Conservation (phyloP, 352 stramenopile genomes). For the Peronospora belbahrii region DNA sequence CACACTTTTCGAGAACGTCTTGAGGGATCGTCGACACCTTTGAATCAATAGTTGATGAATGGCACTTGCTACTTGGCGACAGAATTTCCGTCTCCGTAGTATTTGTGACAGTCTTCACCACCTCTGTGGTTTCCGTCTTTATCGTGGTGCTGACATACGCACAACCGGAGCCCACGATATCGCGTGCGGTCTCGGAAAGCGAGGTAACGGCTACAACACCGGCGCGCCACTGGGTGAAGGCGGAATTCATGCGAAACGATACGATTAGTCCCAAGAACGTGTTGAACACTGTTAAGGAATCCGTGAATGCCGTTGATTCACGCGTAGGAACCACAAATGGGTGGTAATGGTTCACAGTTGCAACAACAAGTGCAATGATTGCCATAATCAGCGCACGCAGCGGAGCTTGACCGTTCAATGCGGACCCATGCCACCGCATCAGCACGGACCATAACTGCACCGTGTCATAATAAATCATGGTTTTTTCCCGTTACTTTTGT, state of each 20-base stretch:
- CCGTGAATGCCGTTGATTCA: constrained; percentile 62
- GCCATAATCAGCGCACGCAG: constrained; percentile 59
- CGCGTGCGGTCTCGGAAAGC: constrained; percentile 50
- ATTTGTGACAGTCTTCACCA: not conserved
- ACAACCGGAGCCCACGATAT: constrained; percentile 64
- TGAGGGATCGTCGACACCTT: constrained; percentile 31
- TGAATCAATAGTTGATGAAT: constrained; percentile 4
- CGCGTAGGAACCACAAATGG: constrained; percentile 58
- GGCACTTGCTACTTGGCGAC: not conserved
- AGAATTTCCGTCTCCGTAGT: constrained; percentile 1
- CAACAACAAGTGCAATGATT: constrained; percentile 46
- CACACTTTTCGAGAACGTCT: constrained; percentile 64
- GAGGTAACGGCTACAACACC: constrained; percentile 58
- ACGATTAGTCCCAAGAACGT: constrained; percentile 73
- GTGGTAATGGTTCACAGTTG: constrained; percentile 43
- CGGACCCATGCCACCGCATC: constrained; percentile 63
- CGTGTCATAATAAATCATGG: constrained; percentile 83
- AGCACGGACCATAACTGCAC: constrained; percentile 46
- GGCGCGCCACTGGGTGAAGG: constrained; percentile 68
- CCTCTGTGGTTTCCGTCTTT: constrained; percentile 12
- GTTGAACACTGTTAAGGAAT: constrained; percentile 83
- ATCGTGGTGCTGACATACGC: constrained; percentile 53
- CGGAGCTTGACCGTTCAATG: constrained; percentile 61
- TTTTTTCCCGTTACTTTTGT: not conserved
- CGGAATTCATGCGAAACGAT: constrained; percentile 77